Evolutionary conservation across 805 yeast genomes (phyloP).

Genomic region (Peterozyma toletana): DNA sequence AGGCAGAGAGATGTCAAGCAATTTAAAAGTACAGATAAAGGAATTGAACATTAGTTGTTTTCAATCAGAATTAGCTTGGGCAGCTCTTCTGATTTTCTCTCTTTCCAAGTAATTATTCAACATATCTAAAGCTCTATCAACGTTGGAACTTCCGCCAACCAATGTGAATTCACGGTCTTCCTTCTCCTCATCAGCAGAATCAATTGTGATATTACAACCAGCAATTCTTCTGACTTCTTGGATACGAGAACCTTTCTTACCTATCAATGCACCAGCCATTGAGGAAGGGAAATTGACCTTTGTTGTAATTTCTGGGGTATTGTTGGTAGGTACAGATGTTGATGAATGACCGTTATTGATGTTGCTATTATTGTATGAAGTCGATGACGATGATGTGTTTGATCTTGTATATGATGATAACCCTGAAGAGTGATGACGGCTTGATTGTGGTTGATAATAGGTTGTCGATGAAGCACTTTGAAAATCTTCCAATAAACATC

Average conservation of each 20-base stretch:
- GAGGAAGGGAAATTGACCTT: conserved; percentile 63
- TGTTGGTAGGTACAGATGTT: background rate
- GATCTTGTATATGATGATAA: conserved; percentile 5
- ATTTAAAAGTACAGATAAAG: too few relatives aligned
- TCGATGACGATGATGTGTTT: conserved; percentile 1
- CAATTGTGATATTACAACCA: conserved; percentile 73
- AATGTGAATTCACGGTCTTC: conserved; percentile 67
- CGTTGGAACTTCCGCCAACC: conserved; percentile 48
- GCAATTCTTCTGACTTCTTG: conserved; percentile 76
- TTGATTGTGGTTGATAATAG: conserved; percentile 48
- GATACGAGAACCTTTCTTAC: conserved; percentile 78
- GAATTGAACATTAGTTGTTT: too few relatives aligned
- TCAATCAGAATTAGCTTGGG: too few relatives aligned
- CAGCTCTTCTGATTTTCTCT: conserved; percentile 35
- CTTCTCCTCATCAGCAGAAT: conserved; percentile 57
- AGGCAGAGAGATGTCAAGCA: too few relatives aligned
- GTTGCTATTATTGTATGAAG: conserved; percentile 1
- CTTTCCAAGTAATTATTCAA: conserved; percentile 52
- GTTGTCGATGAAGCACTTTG: conserved; percentile 58
- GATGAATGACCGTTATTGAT: conserved; percentile 1
- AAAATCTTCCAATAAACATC: conserved; percentile 69
- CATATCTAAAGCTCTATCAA: conserved; percentile 49
- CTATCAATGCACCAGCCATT: conserved; percentile 85
- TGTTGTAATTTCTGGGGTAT: conserved; percentile 21
- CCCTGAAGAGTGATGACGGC: conserved; percentile 1